Evolutionary conservation across 352 stramenopile species (phyloP).

Genomic region (Chrysophaeum taylorii): DNA sequence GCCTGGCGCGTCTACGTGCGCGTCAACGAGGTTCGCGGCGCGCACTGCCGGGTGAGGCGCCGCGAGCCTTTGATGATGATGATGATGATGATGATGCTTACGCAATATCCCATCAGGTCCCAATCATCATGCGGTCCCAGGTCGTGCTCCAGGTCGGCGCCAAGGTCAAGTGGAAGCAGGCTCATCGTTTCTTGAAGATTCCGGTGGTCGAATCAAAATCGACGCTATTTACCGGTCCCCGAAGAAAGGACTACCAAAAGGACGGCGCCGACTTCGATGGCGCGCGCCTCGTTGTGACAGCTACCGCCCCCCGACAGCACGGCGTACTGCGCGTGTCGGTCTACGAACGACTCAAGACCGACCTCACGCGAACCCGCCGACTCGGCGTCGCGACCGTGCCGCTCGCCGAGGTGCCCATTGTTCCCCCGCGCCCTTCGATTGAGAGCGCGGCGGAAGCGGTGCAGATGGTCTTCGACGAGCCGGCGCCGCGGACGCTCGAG

Average conservation of each 20-base stretch:
- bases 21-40: neutral
- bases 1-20: conserved; percentile 8
- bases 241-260: neutral
- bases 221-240: neutral
- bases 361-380: neutral
- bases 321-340: no score
- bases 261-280: conserved; percentile 1
- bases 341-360: neutral
- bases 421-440: neutral
- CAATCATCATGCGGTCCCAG: neutral
- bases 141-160: conserved; percentile 6
- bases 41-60: neutral
- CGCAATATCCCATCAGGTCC: no score
- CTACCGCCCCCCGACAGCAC: neutral
- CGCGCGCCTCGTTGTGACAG: neutral
- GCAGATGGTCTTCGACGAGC: neutral
- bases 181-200: no score
- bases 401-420: neutral
- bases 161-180: neutral
- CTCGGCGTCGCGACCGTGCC: conserved; percentile 8
- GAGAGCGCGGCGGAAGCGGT: neutral
- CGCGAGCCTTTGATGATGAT: no score
- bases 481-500: neutral
- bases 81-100: no score
- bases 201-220: no score